Evolutionary conservation across 768 basidiomycete species (phyloP), one percentile per base, ranked within the genome.

Genomic region (Tephrocybe sp.): DNA sequence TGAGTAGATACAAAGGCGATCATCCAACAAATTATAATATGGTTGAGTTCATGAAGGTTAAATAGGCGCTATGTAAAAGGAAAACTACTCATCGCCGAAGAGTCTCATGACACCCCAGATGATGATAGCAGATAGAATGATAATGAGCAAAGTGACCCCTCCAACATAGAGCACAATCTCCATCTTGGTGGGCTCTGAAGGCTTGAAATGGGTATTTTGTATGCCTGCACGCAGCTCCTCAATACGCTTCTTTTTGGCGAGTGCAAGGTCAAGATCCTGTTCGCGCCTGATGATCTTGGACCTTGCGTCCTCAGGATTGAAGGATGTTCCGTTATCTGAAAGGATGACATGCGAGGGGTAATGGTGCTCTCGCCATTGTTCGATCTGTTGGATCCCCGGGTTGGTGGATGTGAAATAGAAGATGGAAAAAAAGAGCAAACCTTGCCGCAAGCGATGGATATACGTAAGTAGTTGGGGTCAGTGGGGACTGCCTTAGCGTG

Each of bases 361-460:
- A 66, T 94, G 77, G 57, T 85, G 88, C 67, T 97, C 95, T 49
- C 74, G 83, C 95, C 95, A 98, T 68, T 85, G 82, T 59, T 97
- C 94, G 64, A 98, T 91, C 91, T 86, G 59, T 24, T 55, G 50
- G 54, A 41, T 9, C 13, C 45, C 53, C 43, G 53, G 54, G 21
- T 57, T 30, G 40, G 47, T 50, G 15, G 1, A 33, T 19, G n/a
- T 27, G 38, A 29, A 42, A 50, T 7, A 7, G 10, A 1, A n/a
- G n/a, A n/a, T n/a, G n/a, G n/a, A n/a, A n/a, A 21, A 45, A 34
- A 38, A 40, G 44, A 13, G 69, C 74, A 49, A 61, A 90, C 91
- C 75, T 88, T 88, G 53, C 88, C 86, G 56, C 91, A 94, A 12
- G 86, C 84, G 44, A 97, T 77, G 33, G 86, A 88, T 53, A 98